A percentile compares a stretch with the other conserved stretches of the same genome.
phyloP scores from a whole-genome alignment of 805 yeast species.

The Lipomyces yamanashiensis region DNA sequence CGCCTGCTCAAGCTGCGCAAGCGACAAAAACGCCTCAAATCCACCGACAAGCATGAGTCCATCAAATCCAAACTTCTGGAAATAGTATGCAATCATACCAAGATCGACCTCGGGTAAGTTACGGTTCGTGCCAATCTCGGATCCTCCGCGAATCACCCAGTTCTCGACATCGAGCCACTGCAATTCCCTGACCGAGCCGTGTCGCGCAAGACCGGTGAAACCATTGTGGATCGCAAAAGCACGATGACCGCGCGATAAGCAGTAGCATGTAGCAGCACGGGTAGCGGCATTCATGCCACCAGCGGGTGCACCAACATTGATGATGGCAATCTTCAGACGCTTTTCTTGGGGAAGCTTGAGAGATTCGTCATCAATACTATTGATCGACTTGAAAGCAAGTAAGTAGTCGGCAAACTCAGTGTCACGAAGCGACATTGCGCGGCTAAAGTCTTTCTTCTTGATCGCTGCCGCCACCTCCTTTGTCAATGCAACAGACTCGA shows the following conservation, averaged over 20 bases:
- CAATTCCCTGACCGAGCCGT: conserved; percentile 76
- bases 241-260: conserved; percentile 86
- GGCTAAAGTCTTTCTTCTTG: conserved; percentile 73
- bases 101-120: conserved; percentile 78
- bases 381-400: conserved; percentile 70
- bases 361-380: conserved; percentile 64
- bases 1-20: conserved; percentile 79
- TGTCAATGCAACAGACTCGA: conserved; percentile 88
- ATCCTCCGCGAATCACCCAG: conserved; percentile 91
- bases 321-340: conserved; percentile 76
- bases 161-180: conserved; percentile 85
- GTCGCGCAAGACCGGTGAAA: conserved; percentile 86
- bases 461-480: conserved; percentile 91
- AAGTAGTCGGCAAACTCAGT: conserved; percentile 84
- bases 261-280: conserved; percentile 85
- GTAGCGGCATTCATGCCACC: conserved; percentile 95
- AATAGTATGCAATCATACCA: conserved; percentile 90
- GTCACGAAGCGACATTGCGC: conserved; percentile 86
- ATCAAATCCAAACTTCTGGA: conserved; percentile 85
- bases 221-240: conserved; percentile 94
- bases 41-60: conserved; percentile 95
- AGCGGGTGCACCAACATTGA: conserved; percentile 96
- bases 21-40: conserved; percentile 90
- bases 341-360: conserved; percentile 62
- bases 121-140: conserved; percentile 96